Evolutionary conservation across 1,139 yeast genomes (phyloP), one percentile per base, ranked within the genome.

Genomic region (Yamadazyma siamensis): DNA sequence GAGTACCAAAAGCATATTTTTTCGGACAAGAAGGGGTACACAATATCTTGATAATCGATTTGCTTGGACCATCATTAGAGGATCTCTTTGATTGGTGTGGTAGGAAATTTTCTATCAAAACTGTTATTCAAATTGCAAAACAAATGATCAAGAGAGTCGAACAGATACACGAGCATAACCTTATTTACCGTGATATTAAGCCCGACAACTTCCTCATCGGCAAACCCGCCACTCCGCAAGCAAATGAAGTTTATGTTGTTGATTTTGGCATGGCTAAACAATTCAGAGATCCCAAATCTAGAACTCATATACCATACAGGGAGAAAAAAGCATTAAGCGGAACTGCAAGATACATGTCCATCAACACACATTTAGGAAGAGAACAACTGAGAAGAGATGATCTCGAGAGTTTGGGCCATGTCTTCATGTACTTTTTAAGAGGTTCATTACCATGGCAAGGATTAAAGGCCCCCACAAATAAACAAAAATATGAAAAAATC

Each of bases 51-150:
- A 83, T 82, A 17, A 82, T 82, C 39, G 89, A 82, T 46, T 59
- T 82, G 21, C 57, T 82, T 37, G 91, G 91, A 1, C 91, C 91
- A 2, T 80, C 87, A 1, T 63, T 82, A 37, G 89, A 82, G 50
- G 91, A 82, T 52, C 60, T 82, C 34, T 82, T 82, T 58, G 91
- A 82, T 49, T 82, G 89, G 91, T 82, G 91, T 59, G 81, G 82
- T 12, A 67, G 91, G 26, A 71, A 72, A 48, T 81, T 82, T 46
- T 58, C 75, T n/a, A 70, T 77, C 22, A 75, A 79, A 49, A 80
- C 89, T 1, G 87, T 80, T 27, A 80, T 80, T 14, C 85, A 79
- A 49, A 77, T 80, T 14, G 85, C 88, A 2, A 78, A 74, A 33
- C 89, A 82, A 54, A 82, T 82, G 91, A 75, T 82, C 36, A 60